Evolutionary conservation across 441 rosid genomes (phyloP).

Genomic region (Croton setiger): DNA sequence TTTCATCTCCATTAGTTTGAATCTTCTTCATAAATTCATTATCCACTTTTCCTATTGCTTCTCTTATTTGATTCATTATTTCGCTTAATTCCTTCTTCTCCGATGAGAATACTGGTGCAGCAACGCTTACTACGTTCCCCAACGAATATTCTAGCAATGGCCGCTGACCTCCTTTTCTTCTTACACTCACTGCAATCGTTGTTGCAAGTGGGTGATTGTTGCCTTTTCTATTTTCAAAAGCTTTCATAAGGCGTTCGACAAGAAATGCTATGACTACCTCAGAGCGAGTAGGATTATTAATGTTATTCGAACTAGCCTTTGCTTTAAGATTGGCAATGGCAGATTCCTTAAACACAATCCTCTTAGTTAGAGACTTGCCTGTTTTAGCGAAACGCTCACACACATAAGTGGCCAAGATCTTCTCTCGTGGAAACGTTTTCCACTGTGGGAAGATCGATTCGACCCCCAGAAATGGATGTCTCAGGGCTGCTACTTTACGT

Average conservation of each 20-base stretch:
- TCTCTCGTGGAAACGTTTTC: background rate
- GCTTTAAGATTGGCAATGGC: slow-evolving; percentile 17
- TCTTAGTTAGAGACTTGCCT: background rate
- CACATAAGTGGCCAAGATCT: background rate
- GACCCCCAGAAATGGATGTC: slow-evolving; percentile 9
- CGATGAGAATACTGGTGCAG: background rate
- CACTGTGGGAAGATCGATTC: slow-evolving; percentile 17
- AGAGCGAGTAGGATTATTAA: slow-evolving; percentile 10
- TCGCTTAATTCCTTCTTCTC: background rate
- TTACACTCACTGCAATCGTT: slow-evolving; percentile 14
- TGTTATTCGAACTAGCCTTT: background rate
- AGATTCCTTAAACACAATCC: slow-evolving; percentile 12
- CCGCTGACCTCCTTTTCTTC: slow-evolving; percentile 11
- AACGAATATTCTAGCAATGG: slow-evolving; percentile 19
- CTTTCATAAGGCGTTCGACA: background rate
- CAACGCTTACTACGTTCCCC: slow-evolving; percentile 22
- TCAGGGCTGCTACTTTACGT: background rate
- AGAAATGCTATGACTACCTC: background rate
- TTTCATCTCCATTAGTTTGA: background rate
- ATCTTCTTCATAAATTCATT: background rate
- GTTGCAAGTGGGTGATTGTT: slow-evolving; percentile 19
- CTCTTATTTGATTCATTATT: background rate
- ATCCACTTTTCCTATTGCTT: background rate
- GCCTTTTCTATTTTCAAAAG: background rate
- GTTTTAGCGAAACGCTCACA: background rate